Conservation (phyloP, 108 stramenopile species). For the Nitzschia sp. region DNA sequence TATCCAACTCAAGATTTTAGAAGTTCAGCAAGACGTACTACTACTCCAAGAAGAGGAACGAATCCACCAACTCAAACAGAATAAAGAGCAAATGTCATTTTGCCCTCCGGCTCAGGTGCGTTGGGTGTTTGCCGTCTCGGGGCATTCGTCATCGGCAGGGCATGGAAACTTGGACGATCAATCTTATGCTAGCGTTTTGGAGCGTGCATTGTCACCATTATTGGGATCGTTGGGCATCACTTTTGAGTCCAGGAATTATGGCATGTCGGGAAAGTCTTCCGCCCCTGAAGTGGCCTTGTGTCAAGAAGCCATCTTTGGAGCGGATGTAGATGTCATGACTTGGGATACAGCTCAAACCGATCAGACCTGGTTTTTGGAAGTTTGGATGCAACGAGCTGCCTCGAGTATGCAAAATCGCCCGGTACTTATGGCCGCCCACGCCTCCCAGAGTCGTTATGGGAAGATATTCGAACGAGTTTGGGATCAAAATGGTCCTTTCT, state of each 20-base stretch:
- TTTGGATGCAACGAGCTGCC: conserved; percentile 60
- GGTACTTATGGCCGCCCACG: conserved; percentile 21
- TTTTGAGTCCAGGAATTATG: conserved; percentile 54
- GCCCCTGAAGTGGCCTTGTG: neutral
- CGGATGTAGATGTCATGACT: conserved; percentile 55
- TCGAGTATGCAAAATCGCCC: conserved; percentile 49
- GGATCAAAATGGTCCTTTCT: conserved; percentile 51
- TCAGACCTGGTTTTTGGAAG: conserved; percentile 26
- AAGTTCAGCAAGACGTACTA: neutral
- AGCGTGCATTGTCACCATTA: conserved; percentile 49
- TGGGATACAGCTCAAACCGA: conserved; percentile 62
- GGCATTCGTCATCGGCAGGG: conserved; percentile 47
- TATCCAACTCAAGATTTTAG: neutral
- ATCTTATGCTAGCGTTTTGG: conserved; percentile 50
- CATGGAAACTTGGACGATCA: conserved; percentile 58
- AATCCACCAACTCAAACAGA: too few relatives aligned
- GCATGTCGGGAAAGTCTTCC: conserved; percentile 38
- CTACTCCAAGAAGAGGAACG: neutral
- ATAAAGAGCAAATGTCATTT: too few relatives aligned
- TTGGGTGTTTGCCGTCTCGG: conserved; percentile 48
- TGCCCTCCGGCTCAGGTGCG: too few relatives aligned
- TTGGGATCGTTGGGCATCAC: conserved; percentile 53
- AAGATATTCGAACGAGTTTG: conserved; percentile 21
- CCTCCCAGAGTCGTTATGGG: conserved; percentile 27
- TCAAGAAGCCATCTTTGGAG: conserved; percentile 48